Evolutionary conservation across 2,329 filamentous ascomycete species (phyloP), one percentile per base, ranked within the genome.

Genomic region (Exophiala sp.): DNA sequence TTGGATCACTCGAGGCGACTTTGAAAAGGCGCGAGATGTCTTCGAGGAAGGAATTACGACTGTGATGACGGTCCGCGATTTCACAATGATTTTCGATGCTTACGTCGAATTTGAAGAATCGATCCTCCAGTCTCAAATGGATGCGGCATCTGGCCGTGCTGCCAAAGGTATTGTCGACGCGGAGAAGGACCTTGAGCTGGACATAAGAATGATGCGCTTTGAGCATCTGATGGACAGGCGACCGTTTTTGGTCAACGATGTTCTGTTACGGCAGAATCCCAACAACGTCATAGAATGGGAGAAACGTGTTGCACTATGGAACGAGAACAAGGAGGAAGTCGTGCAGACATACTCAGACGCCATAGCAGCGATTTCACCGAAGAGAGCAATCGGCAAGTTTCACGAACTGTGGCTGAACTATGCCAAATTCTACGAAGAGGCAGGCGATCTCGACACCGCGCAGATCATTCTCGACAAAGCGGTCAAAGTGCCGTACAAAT

Each of bases 41-140:
- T 97, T 96, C 62, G 94, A 99, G 72, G 91, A 97, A 71, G 95
- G 89, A 41, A 89, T 97, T 62, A 96, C 90, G 9, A 97, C 92
- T 1, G 95, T 96, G 59, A 97, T 97, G 92, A 99, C 94, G 2
- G 91, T 99, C 41, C 86, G 94, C 52, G 94, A 99, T 72, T 99
- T 99, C 67, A 95, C 91, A 1, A 82, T 97, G 51, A 87, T 97
- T 42, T 99, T 99, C 65, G 94, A 99, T 71, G 88, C 91, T 0
- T 99, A 97, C 66, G 86, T 89, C 32, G 94, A 99, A 71, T 96
- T 96, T 58, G 94, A 99, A 70, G 95, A 99, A 73, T 92, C 91
- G 0, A 87, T 97, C 62, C 96, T 97, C 60, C 87, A 89, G 11
- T 86, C 86, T 44, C 78, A 97, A 63, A 95, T 99, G 85, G 91